Percentiles rank a stretch among this genome's conserved stretches.
Conservation (phyloP, 2,329 filamentous ascomycete species). For the Coniochaeta ligniaria region DNA sequence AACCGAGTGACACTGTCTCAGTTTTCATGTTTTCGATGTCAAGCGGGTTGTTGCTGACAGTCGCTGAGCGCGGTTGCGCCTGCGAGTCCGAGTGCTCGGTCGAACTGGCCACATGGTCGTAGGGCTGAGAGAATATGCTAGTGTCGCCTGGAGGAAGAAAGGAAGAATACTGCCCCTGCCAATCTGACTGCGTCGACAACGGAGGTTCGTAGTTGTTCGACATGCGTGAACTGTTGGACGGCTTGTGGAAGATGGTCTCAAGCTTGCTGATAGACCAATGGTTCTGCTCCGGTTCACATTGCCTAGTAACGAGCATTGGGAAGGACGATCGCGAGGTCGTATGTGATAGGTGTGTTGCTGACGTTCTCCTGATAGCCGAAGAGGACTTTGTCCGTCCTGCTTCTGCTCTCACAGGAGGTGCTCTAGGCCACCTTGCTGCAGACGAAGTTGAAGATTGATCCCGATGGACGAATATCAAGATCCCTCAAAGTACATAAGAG, state of each 20-base stretch:
- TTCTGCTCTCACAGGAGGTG: neutral
- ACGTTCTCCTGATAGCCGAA: conserved; percentile 7
- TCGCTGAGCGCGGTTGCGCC: conserved; percentile 29
- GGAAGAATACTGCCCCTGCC: conserved; percentile 48
- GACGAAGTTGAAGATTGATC: conserved; percentile 8
- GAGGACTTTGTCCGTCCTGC: conserved; percentile 6
- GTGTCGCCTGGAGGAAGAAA: conserved; percentile 38
- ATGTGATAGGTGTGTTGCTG: neutral
- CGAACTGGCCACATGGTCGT: conserved; percentile 30
- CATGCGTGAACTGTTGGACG: conserved; percentile 44
- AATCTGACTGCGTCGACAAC: conserved; percentile 47
- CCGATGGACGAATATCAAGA: conserved; percentile 1
- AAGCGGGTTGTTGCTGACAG: conserved; percentile 36
- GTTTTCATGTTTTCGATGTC: conserved; percentile 60
- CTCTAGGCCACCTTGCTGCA: conserved; percentile 1
- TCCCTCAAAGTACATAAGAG: neutral
- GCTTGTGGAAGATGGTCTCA: conserved; percentile 36
- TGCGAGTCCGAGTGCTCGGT: conserved; percentile 27
- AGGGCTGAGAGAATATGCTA: conserved; percentile 36
- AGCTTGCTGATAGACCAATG: conserved; percentile 49
- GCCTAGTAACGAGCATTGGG: conserved; percentile 51
- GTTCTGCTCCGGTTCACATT: conserved; percentile 45
- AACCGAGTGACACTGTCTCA: conserved; percentile 15
- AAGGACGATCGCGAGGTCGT: conserved; percentile 14
- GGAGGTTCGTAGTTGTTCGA: conserved; percentile 47